phyloP scores from a whole-genome alignment of 1,139 yeast genomes.

The Magnusiomyces suaveolens region DNA sequence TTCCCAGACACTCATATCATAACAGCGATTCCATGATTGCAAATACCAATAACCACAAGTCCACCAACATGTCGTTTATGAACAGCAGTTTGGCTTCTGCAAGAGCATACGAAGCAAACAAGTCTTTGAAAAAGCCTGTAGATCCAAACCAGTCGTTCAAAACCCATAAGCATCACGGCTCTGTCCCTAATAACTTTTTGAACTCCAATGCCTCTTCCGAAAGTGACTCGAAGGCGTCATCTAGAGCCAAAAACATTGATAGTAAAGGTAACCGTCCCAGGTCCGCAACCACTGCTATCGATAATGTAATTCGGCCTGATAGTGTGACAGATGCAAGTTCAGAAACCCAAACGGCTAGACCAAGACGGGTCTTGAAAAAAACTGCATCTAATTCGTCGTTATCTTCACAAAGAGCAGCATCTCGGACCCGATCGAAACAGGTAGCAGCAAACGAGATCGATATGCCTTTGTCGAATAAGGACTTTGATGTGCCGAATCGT shows the following conservation, averaged over 20 bases:
- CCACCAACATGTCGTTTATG: neutral
- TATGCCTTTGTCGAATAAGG: neutral
- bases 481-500: neutral
- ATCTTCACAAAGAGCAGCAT: neutral
- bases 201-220: too few species aligned
- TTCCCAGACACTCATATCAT: neutral
- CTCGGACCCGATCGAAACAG: neutral
- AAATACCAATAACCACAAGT: neutral
- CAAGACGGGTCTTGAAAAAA: neutral
- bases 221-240: too few species aligned
- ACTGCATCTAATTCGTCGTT: neutral
- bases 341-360: neutral
- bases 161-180: too few species aligned
- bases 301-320: too few species aligned
- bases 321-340: too few species aligned
- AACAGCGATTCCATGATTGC: neutral
- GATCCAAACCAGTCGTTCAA: too few species aligned
- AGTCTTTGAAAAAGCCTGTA: neutral
- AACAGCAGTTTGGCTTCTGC: neutral
- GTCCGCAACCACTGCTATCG: too few species aligned
- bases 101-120: neutral
- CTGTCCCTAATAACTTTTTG: too few species aligned
- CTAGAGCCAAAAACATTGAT: too few species aligned
- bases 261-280: too few species aligned
- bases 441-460: neutral